These are phyloP conservation scores for Blastocystis sp. DNA, from an alignment of 352 stramenopile species.

Conservation along the genomic window DNA sequence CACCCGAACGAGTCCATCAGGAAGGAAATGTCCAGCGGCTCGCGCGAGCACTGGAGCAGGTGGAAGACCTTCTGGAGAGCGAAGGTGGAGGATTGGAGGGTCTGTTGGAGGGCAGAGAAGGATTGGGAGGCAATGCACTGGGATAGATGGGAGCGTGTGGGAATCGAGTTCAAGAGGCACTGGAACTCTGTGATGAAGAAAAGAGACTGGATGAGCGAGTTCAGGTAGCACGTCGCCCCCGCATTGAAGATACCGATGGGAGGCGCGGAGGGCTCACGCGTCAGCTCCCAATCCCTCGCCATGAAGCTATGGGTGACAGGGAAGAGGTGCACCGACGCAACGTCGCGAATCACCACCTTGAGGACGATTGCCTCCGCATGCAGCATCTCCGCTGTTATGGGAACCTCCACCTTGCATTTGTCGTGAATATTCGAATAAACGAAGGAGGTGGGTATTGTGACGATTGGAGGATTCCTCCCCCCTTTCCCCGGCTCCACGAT, in stretches of 20 bases:
- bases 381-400: background rate
- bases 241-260: conserved; percentile 48
- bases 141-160: background rate
- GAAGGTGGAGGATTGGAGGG: conserved; percentile 31
- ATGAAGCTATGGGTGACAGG: background rate
- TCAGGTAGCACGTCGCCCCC: conserved; percentile 44
- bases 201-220: conserved; percentile 44
- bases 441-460: background rate
- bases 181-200: conserved; percentile 38
- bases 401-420: background rate
- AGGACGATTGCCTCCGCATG: background rate
- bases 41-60: conserved; percentile 6
- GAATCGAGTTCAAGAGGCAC: conserved; percentile 1
- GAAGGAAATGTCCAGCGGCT: background rate
- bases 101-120: background rate
- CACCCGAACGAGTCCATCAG: conserved; percentile 38
- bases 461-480: background rate
- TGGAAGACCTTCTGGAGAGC: conserved; percentile 57
- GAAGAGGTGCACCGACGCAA: background rate
- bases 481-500: background rate
- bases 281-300: conserved; percentile 10
- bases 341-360: background rate
- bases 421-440: background rate
- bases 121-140: background rate
- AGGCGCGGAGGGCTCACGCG: background rate